These are phyloP conservation scores for Cryphonectria naterciae DNA, from an alignment of 2,329 filamentous ascomycete genomes.

Conservation along the genomic window DNA sequence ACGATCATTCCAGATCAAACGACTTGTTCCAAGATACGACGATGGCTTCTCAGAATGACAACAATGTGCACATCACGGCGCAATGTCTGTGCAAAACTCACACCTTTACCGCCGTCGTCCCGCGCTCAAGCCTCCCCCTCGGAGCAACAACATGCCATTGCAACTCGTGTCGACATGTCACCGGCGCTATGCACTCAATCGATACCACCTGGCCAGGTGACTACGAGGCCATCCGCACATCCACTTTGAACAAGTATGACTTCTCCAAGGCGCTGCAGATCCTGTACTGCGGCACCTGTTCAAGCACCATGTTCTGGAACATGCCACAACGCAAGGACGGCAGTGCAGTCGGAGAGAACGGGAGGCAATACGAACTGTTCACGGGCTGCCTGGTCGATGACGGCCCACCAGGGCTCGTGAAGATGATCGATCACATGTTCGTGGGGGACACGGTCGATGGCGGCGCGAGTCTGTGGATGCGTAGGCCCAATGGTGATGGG, in stretches of 20 bases:
- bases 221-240: slow-evolving; percentile 36
- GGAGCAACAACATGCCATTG: slow-evolving; percentile 50
- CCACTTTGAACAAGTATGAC: slow-evolving; percentile 41
- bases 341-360: slow-evolving; percentile 25
- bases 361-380: slow-evolving; percentile 38
- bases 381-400: slow-evolving; percentile 45
- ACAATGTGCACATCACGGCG: slow-evolving; percentile 38
- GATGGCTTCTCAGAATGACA: background rate
- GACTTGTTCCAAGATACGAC: background rate
- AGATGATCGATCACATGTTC: slow-evolving; percentile 46
- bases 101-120: slow-evolving; percentile 42
- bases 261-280: slow-evolving; percentile 41
- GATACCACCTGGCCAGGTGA: slow-evolving; percentile 44
- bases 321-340: slow-evolving; percentile 13
- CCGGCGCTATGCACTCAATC: slow-evolving; percentile 47
- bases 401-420: slow-evolving; percentile 37
- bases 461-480: slow-evolving; percentile 53
- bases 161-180: slow-evolving; percentile 51
- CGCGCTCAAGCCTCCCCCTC: slow-evolving; percentile 45
- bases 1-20: background rate
- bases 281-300: slow-evolving; percentile 50
- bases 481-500: slow-evolving; percentile 39
- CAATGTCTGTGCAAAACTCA: slow-evolving; percentile 52
- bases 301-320: slow-evolving; percentile 48
- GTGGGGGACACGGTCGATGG: slow-evolving; percentile 57